phyloP scores from a whole-genome alignment of 192 early-diverging fungal species.

The Coemansia nantahalensis region DNA sequence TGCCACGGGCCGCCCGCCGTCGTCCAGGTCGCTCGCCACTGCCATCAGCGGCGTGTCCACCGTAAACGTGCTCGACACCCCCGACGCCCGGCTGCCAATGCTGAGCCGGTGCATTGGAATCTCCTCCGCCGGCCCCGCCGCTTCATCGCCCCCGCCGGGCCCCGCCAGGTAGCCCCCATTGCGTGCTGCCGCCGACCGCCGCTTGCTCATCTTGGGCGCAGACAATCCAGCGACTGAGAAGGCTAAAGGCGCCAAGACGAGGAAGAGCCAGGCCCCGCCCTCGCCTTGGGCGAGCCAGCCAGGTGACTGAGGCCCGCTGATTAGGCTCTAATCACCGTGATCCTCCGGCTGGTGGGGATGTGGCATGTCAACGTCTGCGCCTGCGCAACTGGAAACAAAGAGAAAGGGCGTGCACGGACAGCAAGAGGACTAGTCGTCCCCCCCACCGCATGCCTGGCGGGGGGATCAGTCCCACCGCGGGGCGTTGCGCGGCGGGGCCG shows the following conservation, averaged over 20 bases:
- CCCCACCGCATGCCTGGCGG: too few species aligned
- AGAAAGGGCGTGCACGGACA: too few species aligned
- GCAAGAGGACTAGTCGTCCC: too few species aligned
- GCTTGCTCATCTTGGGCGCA: constrained; percentile 24
- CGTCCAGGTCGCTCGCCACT: constrained; percentile 25
- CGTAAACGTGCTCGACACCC: constrained; percentile 34
- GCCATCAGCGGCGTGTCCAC: constrained; percentile 50
- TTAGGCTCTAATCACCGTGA: too few species aligned
- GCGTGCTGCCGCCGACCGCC: constrained; percentile 14
- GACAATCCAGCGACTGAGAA: too few species aligned
- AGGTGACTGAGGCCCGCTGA: too few species aligned
- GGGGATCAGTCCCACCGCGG: constrained; percentile 43
- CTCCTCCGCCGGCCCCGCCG: constrained; percentile 5
- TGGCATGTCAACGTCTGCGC: too few species aligned
- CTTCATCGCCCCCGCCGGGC: background rate
- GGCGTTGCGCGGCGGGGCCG: constrained; percentile 17
- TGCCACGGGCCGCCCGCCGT: constrained; percentile 3
- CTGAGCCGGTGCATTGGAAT: constrained; percentile 46
- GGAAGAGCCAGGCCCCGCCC: too few species aligned
- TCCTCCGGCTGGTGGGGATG: too few species aligned
- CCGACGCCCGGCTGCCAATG: constrained; percentile 14
- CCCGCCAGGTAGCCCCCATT: constrained; percentile 8
- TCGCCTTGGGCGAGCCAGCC: too few species aligned
- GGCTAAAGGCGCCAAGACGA: too few species aligned
- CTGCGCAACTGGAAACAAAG: too few species aligned